A percentile compares a stretch with the other conserved stretches of the same genome.
Conservation (phyloP, 106 monocot genomes). For the Ottelia alismoides region DNA sequence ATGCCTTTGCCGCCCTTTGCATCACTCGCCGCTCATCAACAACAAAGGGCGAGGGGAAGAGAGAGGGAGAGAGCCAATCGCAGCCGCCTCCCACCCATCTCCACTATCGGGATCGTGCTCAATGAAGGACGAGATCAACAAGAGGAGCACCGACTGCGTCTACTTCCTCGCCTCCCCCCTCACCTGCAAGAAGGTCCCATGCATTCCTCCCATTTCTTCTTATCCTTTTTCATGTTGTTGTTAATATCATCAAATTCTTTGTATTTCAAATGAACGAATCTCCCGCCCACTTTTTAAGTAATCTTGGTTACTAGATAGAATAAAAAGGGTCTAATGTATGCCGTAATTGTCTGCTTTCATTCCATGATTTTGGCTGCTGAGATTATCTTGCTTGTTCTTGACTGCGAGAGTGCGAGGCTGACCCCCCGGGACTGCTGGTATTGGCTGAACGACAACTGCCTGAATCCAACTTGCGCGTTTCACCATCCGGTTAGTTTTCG, state of each 20-base stretch:
- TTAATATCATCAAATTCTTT: not conserved
- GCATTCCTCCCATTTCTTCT: not conserved
- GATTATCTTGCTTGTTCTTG: too few species aligned
- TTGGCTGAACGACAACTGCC: conserved; percentile 35
- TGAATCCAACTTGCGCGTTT: conserved; percentile 34
- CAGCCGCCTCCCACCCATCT: too few species aligned
- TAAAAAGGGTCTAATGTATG: too few species aligned
- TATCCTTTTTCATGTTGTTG: not conserved
- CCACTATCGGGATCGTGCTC: too few species aligned
- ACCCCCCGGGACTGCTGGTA: conserved; percentile 46
- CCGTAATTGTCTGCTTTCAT: too few species aligned
- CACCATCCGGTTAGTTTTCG: conserved; percentile 33
- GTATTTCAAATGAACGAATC: not conserved
- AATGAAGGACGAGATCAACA: conserved; percentile 20
- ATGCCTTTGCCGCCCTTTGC: too few species aligned
- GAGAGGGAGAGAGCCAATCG: too few species aligned
- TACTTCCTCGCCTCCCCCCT: conserved; percentile 48
- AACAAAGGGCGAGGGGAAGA: too few species aligned
- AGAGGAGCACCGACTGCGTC: conserved; percentile 46
- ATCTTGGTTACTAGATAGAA: too few species aligned
- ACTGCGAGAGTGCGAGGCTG: conserved; percentile 31
- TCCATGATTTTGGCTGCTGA: too few species aligned
- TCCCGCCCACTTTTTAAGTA: too few species aligned
- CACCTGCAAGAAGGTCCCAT: conserved; percentile 42
- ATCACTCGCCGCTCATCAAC: too few species aligned